Evolutionary conservation across 2,329 filamentous ascomycete species (phyloP).

Genomic region (Onygena corvina): DNA sequence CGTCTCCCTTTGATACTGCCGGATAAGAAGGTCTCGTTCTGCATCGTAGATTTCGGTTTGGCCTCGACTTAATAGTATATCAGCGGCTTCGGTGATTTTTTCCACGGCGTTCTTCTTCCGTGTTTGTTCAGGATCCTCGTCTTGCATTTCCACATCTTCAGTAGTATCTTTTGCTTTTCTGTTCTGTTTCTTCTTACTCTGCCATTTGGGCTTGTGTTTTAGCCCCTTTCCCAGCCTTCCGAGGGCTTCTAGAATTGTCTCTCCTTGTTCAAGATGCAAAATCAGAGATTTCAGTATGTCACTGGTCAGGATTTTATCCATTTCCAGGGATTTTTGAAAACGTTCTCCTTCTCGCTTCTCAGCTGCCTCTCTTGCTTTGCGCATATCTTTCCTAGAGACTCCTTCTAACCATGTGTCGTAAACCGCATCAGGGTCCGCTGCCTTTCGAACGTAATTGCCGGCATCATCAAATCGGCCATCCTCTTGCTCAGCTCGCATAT

Average conservation of each 20-base stretch:
- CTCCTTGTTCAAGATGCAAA: slow-evolving; percentile 58
- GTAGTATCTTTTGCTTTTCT: slow-evolving; percentile 23
- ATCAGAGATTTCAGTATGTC: slow-evolving; percentile 68
- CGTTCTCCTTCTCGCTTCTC: slow-evolving; percentile 71
- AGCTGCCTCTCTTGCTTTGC: slow-evolving; percentile 71
- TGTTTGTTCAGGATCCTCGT: slow-evolving; percentile 56
- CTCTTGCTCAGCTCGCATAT: slow-evolving; percentile 79
- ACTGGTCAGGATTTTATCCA: slow-evolving; percentile 61
- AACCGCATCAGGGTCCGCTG: slow-evolving; percentile 72
- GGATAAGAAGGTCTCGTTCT: slow-evolving; percentile 68
- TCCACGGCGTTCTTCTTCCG: slow-evolving; percentile 63
- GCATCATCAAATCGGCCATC: slow-evolving; percentile 84
- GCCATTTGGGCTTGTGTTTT: slow-evolving; percentile 48
- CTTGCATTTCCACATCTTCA: slow-evolving; percentile 59
- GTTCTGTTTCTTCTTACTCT: slow-evolving; percentile 45
- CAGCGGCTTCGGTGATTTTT: slow-evolving; percentile 76
- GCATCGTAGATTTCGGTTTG: slow-evolving; percentile 85
- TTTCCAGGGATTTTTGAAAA: slow-evolving; percentile 55
- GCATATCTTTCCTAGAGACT: slow-evolving; percentile 86
- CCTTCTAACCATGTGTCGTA: slow-evolving; percentile 92
- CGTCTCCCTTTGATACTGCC: slow-evolving; percentile 73
- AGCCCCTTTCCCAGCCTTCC: slow-evolving; percentile 63
- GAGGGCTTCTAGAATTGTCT: slow-evolving; percentile 80
- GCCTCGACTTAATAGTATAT: slow-evolving; percentile 70
- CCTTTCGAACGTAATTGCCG: slow-evolving; percentile 85